Evolutionary conservation across 768 basidiomycete species (phyloP).

Genomic region (Mycena kentingensis): DNA sequence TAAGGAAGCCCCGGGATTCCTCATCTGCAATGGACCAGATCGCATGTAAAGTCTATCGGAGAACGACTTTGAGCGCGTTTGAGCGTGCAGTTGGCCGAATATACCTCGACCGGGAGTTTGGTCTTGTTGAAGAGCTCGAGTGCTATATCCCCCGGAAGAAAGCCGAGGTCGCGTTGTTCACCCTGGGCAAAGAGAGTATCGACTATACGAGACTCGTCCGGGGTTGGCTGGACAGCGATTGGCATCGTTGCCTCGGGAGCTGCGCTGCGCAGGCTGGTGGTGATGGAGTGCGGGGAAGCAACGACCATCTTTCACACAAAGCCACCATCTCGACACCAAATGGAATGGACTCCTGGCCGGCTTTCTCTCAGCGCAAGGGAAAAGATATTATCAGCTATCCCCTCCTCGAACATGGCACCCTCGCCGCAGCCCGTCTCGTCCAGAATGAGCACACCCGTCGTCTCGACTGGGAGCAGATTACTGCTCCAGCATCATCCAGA

Average conservation of each 20-base stretch:
- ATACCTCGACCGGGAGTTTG: conserved; percentile 42
- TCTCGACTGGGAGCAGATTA: conserved; percentile 55
- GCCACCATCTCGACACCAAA: conserved; percentile 31
- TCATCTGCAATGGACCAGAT: conserved; percentile 59
- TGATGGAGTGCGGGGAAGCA: too few species aligned
- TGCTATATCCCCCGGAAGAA: conserved; percentile 50
- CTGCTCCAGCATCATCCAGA: conserved; percentile 1
- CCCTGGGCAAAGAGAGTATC: conserved; percentile 35
- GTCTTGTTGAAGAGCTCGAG: conserved; percentile 52
- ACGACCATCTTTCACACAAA: not conserved
- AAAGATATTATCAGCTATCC: conserved; percentile 44
- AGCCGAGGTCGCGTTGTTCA: conserved; percentile 44
- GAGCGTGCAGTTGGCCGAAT: not conserved
- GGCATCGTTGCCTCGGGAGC: not conserved
- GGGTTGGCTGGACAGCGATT: conserved; percentile 29
- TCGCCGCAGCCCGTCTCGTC: conserved; percentile 58
- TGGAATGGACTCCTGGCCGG: conserved; percentile 82
- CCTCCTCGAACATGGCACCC: conserved; percentile 55
- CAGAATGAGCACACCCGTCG: conserved; percentile 42
- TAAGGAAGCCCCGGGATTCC: conserved; percentile 53
- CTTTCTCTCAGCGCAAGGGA: conserved; percentile 29
- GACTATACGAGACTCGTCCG: conserved; percentile 34
- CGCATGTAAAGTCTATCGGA: conserved; percentile 39
- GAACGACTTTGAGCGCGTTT: not conserved
- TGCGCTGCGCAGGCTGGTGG: too few species aligned